Evolutionary conservation across 345 rosid species (phyloP).

Genomic region (Orychophragmus violaceus): DNA sequence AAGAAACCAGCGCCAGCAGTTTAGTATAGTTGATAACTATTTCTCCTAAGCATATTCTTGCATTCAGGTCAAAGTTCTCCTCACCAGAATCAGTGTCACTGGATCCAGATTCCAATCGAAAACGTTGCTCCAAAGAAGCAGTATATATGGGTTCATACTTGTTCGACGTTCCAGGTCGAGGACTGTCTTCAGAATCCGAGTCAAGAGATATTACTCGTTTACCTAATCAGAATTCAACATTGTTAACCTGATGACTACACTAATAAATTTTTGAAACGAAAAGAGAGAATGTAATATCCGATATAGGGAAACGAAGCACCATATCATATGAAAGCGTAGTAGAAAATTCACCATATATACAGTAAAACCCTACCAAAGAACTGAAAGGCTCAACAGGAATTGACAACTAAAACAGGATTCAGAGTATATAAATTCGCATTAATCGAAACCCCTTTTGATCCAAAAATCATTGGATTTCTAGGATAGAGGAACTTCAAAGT

Average conservation of each 20-base stretch:
- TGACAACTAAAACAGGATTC: background rate
- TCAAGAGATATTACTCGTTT: constrained; percentile 53
- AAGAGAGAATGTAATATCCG: background rate
- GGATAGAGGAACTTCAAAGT: background rate
- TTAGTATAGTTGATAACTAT: background rate
- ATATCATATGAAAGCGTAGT: background rate
- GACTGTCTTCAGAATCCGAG: constrained; percentile 54
- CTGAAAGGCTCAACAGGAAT: background rate
- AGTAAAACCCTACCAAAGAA: constrained; percentile 2
- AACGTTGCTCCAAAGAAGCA: constrained; percentile 13
- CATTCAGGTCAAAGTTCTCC: background rate
- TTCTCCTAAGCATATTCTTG: background rate
- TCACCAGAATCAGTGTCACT: constrained; percentile 19
- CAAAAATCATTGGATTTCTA: background rate
- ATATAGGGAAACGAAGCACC: background rate
- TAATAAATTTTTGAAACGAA: background rate
- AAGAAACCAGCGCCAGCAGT: background rate
- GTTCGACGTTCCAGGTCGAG: constrained; percentile 19
- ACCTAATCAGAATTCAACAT: constrained; percentile 28
- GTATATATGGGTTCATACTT: constrained; percentile 17
- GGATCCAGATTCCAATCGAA: constrained; percentile 23
- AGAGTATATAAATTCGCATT: too few species aligned
- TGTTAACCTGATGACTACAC: too few species aligned
- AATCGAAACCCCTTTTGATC: background rate
- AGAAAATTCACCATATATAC: background rate